Evolutionary conservation across 1,284 basidiomycete species (phyloP), one percentile per base, ranked within the genome.

Genomic region (Ganoderma leucocontextum): DNA sequence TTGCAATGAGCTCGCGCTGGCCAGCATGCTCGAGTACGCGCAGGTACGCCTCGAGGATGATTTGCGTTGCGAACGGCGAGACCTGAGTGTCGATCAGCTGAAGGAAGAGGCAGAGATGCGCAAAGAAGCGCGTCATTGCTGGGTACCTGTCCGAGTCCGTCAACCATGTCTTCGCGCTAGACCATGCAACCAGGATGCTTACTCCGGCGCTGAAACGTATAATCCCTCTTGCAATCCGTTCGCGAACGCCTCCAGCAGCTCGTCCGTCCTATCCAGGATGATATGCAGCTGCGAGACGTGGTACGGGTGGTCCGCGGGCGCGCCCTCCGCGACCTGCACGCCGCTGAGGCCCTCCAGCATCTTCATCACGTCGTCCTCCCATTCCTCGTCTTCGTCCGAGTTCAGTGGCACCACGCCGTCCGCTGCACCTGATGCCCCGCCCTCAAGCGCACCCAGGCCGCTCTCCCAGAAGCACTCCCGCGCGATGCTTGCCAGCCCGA

Each of bases 21-120:
- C 92, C 93, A n/a, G 70, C 2, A 67, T 10, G 62, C 49, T 97
- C 95, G 10, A 99, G 86, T 2, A 97, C 92, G 71, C 89, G 89
- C 2, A 99, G 88, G 77, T 99, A 99, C 0, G 93, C 90, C 75
- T 97, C 93, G 41, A 99, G 82, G 64, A 99, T 95, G 33, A 87
- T 63, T 47, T 97, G 95, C 0, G 90, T 91, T 0, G 94, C 89
- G 13, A 90, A 78, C 1, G 92, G 90, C 0, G 95, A 91, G 0
- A 94, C 87, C 0, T 88, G 79, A 60, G 92, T 83, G 67, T 93
- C 90, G 55, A 98, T 91, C 79, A 96, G 87, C 65, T 93, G 91
- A 1, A 98, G 85, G 80, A 93, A 96, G 22, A 99, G 89, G 71
- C 95, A 95, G n/a, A 99, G 83, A 76, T 99, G 97, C 0, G 96